These are phyloP conservation scores for Chenopodium album DNA, from an alignment of 148 eudicot species.

Conservation along the genomic window DNA sequence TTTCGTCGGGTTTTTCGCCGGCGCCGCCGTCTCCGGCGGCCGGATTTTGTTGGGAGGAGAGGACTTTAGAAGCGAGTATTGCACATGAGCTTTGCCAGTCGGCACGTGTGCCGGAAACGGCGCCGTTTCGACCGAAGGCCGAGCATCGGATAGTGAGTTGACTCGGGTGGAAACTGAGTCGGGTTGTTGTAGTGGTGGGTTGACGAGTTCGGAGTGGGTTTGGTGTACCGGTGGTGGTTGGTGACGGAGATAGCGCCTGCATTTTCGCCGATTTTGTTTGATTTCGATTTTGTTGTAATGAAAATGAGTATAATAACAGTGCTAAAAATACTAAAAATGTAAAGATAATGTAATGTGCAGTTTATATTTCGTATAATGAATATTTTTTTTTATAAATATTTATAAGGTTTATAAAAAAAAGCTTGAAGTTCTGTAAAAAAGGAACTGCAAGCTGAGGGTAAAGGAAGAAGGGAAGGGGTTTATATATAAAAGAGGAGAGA, in stretches of 20 bases:
- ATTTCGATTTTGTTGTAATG: background rate
- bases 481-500: constrained; percentile 35
- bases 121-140: constrained; percentile 26
- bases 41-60: constrained; percentile 41
- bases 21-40: background rate
- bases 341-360: background rate
- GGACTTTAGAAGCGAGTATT: constrained; percentile 64
- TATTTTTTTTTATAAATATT: no score
- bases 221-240: constrained; percentile 38
- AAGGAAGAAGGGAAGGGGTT: constrained; percentile 18
- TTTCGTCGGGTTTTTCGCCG: constrained; percentile 23
- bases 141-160: constrained; percentile 40
- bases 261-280: constrained; percentile 30
- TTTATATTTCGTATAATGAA: no score
- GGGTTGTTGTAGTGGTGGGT: constrained; percentile 13
- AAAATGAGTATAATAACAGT: background rate
- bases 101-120: constrained; percentile 40
- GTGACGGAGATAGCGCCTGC: constrained; percentile 50
- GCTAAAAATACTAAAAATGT: background rate
- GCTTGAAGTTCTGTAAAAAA: constrained; percentile 47
- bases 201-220: constrained; percentile 22
- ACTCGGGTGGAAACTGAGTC: constrained; percentile 32
- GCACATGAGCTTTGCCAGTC: constrained; percentile 92
- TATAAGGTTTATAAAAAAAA: background rate
- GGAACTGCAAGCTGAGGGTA: constrained; percentile 56